phyloP scores from a whole-genome alignment of 2,329 filamentous ascomycete species.

The Cladophialophora psammophila region DNA sequence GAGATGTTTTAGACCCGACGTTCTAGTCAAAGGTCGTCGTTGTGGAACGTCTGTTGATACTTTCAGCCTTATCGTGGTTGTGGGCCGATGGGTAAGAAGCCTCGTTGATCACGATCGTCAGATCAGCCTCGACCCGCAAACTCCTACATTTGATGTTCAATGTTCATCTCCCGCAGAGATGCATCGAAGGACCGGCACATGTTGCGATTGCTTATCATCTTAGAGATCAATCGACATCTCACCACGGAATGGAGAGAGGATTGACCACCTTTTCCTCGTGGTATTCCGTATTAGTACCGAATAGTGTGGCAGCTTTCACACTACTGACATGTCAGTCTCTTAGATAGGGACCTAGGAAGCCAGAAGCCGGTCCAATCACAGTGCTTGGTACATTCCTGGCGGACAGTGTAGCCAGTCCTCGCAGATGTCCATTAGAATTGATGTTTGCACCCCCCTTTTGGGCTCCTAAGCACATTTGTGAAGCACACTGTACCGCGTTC shows the following conservation, averaged over 20 bases:
- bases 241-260: not conserved
- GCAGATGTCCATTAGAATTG: not conserved
- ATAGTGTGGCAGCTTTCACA: not conserved
- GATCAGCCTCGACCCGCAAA: conserved; percentile 29
- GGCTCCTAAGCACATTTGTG: not conserved
- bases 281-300: not conserved
- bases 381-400: not conserved
- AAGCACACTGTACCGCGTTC: not conserved
- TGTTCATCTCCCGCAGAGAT: conserved; percentile 14
- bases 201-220: not conserved
- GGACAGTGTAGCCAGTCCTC: not conserved
- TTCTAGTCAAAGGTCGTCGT: not conserved
- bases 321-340: not conserved
- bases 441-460: not conserved
- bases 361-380: not conserved
- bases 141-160: conserved; percentile 19
- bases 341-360: not conserved
- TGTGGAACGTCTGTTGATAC: conserved; percentile 3
- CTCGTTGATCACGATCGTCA: conserved; percentile 31
- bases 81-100: conserved; percentile 18
- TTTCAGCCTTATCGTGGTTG: conserved; percentile 15
- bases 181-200: conserved; percentile 4
- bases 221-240: not conserved
- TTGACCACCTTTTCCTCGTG: not conserved
- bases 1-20: not conserved